phyloP scores from a whole-genome alignment of 106 monocot genomes.

The Dactylorhiza incarnata region DNA sequence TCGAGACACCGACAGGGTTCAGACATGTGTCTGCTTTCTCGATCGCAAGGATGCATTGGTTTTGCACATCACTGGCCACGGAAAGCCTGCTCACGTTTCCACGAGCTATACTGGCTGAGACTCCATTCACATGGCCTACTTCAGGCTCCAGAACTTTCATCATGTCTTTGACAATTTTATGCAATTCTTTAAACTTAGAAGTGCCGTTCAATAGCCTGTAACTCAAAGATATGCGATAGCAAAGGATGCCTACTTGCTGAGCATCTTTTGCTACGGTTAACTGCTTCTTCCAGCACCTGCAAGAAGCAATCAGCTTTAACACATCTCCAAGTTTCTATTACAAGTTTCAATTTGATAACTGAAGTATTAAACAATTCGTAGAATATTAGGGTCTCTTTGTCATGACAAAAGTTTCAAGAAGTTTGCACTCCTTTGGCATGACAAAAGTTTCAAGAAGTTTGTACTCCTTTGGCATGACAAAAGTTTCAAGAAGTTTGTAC shows the following conservation, averaged over 20 bases:
- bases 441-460: background rate
- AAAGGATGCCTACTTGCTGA: constrained; percentile 64
- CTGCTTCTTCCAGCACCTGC: constrained; percentile 30
- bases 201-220: constrained; percentile 62
- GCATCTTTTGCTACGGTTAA: constrained; percentile 66
- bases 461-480: background rate
- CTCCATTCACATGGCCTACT: constrained; percentile 64
- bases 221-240: constrained; percentile 53
- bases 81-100: constrained; percentile 74
- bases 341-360: background rate
- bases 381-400: background rate
- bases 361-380: background rate
- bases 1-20: constrained; percentile 10
- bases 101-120: constrained; percentile 63
- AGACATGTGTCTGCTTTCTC: constrained; percentile 58
- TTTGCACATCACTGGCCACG: constrained; percentile 49
- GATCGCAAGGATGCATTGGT: constrained; percentile 48
- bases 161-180: constrained; percentile 50
- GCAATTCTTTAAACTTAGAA: constrained; percentile 43
- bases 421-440: too few relatives aligned
- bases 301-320: background rate
- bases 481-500: background rate
- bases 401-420: background rate
- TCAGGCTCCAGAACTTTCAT: constrained; percentile 60
- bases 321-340: background rate